Evolutionary conservation across 257 asterid genomes (phyloP).

Genomic region (Oldenlandia corymbosa): DNA sequence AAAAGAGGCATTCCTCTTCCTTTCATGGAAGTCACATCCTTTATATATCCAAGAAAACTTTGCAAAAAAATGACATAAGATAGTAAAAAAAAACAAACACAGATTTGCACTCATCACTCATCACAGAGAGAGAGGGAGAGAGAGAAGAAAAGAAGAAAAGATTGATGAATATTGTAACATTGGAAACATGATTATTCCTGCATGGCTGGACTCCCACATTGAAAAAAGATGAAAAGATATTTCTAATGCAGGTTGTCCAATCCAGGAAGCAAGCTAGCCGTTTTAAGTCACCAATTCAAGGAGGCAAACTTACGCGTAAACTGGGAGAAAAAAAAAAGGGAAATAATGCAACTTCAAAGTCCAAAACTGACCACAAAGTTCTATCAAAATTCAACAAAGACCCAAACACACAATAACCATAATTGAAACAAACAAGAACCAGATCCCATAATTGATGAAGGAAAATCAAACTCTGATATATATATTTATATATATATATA

Average conservation of each 20-base stretch:
- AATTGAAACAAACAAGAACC: neutral
- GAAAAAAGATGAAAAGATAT: constrained; percentile 18
- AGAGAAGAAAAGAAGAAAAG: constrained; percentile 4
- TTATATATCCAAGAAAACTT: constrained; percentile 7
- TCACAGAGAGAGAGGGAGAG: constrained; percentile 15
- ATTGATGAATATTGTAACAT: constrained; percentile 11
- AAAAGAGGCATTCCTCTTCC: constrained; percentile 24
- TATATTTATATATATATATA: too few relatives aligned
- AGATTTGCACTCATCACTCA: constrained; percentile 1
- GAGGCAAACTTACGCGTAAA: constrained; percentile 23
- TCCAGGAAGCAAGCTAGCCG: constrained; percentile 25
- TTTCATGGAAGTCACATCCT: constrained; percentile 26
- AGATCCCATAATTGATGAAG: constrained; percentile 4
- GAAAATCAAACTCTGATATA: neutral
- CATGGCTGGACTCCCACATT: constrained; percentile 30
- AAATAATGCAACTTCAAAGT: constrained; percentile 3
- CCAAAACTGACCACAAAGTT: constrained; percentile 17
- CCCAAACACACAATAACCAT: neutral
- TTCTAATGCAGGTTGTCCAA: constrained; percentile 27
- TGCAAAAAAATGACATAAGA: constrained; percentile 8
- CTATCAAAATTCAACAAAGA: constrained; percentile 17
- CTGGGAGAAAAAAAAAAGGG: constrained; percentile 16
- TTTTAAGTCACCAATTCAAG: constrained; percentile 5
- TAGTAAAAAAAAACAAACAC: constrained; percentile 10
- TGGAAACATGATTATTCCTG: constrained; percentile 24